Base-by-base conservation (phyloP, 371 early-diverging fungal species). In the Batkoa obscura region DNA sequence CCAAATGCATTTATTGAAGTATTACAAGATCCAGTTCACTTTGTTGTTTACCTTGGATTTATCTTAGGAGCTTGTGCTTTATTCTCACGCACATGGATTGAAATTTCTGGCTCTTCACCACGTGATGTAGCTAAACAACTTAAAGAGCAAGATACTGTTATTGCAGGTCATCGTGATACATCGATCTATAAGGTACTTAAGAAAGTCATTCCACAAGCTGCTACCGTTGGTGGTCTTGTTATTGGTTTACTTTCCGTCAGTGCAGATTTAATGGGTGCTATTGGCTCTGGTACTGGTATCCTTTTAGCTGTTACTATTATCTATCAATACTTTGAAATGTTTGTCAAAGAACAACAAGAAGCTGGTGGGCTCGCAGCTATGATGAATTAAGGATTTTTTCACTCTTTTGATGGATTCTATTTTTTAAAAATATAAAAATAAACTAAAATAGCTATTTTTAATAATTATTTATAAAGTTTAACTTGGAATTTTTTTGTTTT, bases 231-330 rank as follows among this genome's bases (percentile, higher is more conserved):
- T 63, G 99, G 99, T 52, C 81, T 98, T 34, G 78, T 86, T 63
- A 87, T 99, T 62, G 99, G 96, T 55, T 79, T 87, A 5, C 76
- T 99, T 59, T 86, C 92, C 36, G 85, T 98, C 33, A 68, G 86
- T 57, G 96, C 98, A 49, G 98, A 99, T 74, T 76, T 99, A 60
- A 66, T 86, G 58, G 94, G 94, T 46, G 87, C 84, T 36, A 84
- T 99, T 71, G 99, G 99, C 36, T 92, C 96, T 45, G 99, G 99
- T 38, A 95, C 98, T 39, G 99, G 99, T 80, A 99, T 99, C 60
- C 76, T 99, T 68, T 69, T 99, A 58, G 91, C 96, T 56, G 99
- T 98, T 35, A 97, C 98, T 51, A 98, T 98, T 62, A 95, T 99
- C 67, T 97, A 97, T 81, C 96, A 99, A 74, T 95, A 91, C 80